Evolutionary conservation across 768 basidiomycete species (phyloP).

Genomic region (Hortiboletus flavorubellus): DNA sequence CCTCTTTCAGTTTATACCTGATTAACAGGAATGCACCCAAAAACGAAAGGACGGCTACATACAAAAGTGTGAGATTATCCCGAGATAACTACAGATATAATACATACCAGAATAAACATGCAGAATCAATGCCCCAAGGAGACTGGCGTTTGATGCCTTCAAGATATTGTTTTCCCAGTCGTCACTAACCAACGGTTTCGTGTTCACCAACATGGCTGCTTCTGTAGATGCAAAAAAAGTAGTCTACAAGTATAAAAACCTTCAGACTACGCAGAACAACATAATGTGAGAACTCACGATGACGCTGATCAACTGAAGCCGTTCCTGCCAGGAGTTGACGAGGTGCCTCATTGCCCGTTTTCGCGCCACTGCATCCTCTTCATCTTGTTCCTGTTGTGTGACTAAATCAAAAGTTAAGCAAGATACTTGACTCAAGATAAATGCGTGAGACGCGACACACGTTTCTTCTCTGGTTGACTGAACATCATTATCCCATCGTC

Average conservation of each 20-base stretch:
- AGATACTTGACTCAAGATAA: background rate
- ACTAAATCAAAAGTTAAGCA: conserved; percentile 21
- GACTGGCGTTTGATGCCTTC: conserved; percentile 42
- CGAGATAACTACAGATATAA: background rate
- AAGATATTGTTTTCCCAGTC: conserved; percentile 13
- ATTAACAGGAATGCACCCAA: conserved; percentile 54
- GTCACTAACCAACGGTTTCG: conserved; percentile 29
- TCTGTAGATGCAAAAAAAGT: conserved; percentile 63
- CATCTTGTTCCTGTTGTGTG: conserved; percentile 50
- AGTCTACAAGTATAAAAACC: conserved; percentile 35
- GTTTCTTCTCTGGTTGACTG: conserved; percentile 9
- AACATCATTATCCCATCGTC: conserved; percentile 12
- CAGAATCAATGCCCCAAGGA: conserved; percentile 50
- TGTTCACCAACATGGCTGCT: conserved; percentile 47
- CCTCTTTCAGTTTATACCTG: conserved; percentile 52
- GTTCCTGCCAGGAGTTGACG: conserved; percentile 59
- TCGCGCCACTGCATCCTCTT: conserved; percentile 42
- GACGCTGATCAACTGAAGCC: conserved; percentile 57
- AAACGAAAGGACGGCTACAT: conserved; percentile 46
- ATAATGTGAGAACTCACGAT: conserved; percentile 40
- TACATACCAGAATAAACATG: conserved; percentile 49
- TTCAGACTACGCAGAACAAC: background rate
- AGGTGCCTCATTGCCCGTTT: conserved; percentile 47
- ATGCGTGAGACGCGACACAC: conserved; percentile 10
- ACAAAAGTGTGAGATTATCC: background rate